These are phyloP conservation scores for Vickermania spadyakhi DNA, from an alignment of 208 protist genomes.

Conservation along the genomic window DNA sequence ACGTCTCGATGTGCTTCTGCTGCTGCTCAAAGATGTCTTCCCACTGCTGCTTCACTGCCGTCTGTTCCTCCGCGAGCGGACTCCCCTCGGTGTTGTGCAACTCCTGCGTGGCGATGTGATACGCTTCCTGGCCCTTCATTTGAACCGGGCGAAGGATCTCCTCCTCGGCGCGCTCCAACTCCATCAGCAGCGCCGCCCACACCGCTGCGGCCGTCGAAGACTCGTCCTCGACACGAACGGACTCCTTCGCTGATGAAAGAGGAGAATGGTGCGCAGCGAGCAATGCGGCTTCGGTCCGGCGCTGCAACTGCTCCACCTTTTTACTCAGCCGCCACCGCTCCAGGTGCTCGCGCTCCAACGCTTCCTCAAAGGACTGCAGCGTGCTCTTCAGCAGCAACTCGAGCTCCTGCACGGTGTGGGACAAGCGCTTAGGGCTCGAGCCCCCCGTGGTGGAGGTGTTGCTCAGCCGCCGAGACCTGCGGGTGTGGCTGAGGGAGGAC, in stretches of 20 bases:
- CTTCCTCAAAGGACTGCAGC: conserved; percentile 12
- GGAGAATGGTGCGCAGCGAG: too few species aligned
- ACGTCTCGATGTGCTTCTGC: not conserved
- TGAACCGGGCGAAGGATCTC: not conserved
- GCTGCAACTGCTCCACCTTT: conserved; percentile 41
- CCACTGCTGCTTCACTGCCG: not conserved
- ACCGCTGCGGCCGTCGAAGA: not conserved
- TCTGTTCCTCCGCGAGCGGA: not conserved
- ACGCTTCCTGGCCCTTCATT: not conserved
- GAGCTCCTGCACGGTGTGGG: not conserved
- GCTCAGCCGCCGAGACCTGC: too few species aligned
- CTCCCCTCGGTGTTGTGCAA: not conserved
- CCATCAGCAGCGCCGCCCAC: not conserved
- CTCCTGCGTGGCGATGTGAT: not conserved
- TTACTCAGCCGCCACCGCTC: conserved; percentile 5
- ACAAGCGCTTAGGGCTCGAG: not conserved
- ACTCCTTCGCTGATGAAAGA: too few species aligned
- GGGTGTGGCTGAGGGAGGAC: not conserved
- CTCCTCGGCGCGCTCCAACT: not conserved
- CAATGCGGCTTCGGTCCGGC: conserved; percentile 34
- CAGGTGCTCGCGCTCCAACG: conserved; percentile 1
- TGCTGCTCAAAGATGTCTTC: not conserved
- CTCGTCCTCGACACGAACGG: too few species aligned
- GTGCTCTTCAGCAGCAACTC: not conserved
- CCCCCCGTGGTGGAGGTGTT: not conserved